A percentile compares a stretch with the other conserved stretches of the same genome.
Conservation (phyloP, 1,284 basidiomycete genomes). For the Ustanciosporium gigantosporum region DNA sequence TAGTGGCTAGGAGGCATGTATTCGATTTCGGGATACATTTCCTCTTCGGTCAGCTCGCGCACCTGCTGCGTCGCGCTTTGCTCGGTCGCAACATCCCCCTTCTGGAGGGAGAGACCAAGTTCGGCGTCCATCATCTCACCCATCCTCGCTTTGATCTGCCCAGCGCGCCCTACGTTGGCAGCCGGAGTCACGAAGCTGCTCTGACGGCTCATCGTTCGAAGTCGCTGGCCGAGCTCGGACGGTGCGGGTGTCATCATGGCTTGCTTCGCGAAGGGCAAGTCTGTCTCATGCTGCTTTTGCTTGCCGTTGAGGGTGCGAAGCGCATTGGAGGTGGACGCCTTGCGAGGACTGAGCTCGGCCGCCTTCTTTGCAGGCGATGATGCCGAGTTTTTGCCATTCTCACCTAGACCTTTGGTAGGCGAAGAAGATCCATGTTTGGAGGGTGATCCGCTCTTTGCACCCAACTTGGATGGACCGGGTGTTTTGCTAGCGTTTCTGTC, state of each 20-base stretch:
- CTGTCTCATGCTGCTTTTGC: constrained; percentile 16
- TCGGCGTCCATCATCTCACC: constrained; percentile 48
- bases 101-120: constrained; percentile 26
- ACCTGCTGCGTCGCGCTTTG: constrained; percentile 9
- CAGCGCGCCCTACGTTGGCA: constrained; percentile 48
- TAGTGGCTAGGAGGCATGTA: constrained; percentile 37
- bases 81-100: constrained; percentile 13
- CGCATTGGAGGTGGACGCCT: constrained; percentile 16
- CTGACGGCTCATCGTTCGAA: constrained; percentile 22
- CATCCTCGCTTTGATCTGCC: constrained; percentile 51
- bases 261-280: constrained; percentile 24
- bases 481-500: constrained; percentile 28
- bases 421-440: not conserved
- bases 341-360: constrained; percentile 22
- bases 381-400: not conserved
- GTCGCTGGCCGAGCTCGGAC: constrained; percentile 5
- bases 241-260: constrained; percentile 28
- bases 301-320: constrained; percentile 33
- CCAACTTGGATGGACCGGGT: constrained; percentile 17
- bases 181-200: constrained; percentile 50
- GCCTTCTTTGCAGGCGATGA: constrained; percentile 17
- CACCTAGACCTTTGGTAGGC: constrained; percentile 1
- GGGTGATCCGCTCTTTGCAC: not conserved
- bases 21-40: constrained; percentile 53
- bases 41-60: constrained; percentile 43